A percentile compares a stretch with the other conserved stretches of the same genome.
Evolutionary conservation across 768 basidiomycete genomes (phyloP).

Genomic region (Austroboletus festivus): DNA sequence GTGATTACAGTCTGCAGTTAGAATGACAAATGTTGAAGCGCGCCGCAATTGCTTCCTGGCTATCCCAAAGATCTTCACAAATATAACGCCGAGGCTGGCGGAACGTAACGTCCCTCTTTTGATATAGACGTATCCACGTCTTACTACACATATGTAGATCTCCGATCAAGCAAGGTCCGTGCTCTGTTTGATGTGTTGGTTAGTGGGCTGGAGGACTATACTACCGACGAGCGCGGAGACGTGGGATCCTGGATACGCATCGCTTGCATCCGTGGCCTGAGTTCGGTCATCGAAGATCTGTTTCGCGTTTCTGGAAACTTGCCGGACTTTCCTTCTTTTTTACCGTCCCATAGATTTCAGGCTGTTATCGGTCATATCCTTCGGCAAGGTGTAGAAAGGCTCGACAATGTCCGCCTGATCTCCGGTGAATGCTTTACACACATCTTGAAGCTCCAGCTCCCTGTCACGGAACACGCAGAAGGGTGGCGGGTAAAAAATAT

Average conservation of each 20-base stretch:
- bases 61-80: slow-evolving; percentile 45
- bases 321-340: slow-evolving; percentile 50
- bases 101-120: slow-evolving; percentile 41
- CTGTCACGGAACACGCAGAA: slow-evolving; percentile 37
- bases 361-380: slow-evolving; percentile 61
- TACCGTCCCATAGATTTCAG: slow-evolving; percentile 58
- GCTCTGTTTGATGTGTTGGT: slow-evolving; percentile 55
- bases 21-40: slow-evolving; percentile 51
- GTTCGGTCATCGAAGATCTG: slow-evolving; percentile 49
- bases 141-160: slow-evolving; percentile 36
- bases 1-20: slow-evolving; percentile 31
- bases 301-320: slow-evolving; percentile 42
- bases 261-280: slow-evolving; percentile 66
- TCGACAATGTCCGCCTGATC: slow-evolving; percentile 85
- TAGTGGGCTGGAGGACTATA: slow-evolving; percentile 86
- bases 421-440: slow-evolving; percentile 62
- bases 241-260: slow-evolving; percentile 95
- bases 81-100: slow-evolving; percentile 40
- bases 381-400: slow-evolving; percentile 86
- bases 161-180: slow-evolving; percentile 44
- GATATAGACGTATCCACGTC: slow-evolving; percentile 8
- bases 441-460: slow-evolving; percentile 48
- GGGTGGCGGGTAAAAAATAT: slow-evolving; percentile 53
- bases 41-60: slow-evolving; percentile 52
- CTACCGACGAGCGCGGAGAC: slow-evolving; percentile 91